Evolutionary conservation across 495 filamentous ascomycete species (phyloP).

Genomic region (Aspergillus conjunctus): DNA sequence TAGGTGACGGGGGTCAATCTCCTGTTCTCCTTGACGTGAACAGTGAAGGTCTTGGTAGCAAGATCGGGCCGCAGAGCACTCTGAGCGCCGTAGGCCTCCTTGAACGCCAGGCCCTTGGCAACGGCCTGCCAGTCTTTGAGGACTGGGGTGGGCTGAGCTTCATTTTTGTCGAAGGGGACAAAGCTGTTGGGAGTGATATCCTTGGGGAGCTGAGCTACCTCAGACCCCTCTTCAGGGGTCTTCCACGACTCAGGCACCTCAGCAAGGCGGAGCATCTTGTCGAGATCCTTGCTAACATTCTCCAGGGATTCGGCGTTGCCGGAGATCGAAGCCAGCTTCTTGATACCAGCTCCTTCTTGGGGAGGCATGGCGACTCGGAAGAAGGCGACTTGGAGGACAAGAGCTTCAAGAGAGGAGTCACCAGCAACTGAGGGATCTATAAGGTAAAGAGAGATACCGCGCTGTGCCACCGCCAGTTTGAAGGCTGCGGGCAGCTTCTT

Average conservation of each 20-base stretch:
- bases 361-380: constrained; percentile 68
- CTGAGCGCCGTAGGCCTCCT: constrained; percentile 84
- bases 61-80: constrained; percentile 80
- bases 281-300: constrained; percentile 65
- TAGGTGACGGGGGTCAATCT: constrained; percentile 85
- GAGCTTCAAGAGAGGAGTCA: constrained; percentile 59
- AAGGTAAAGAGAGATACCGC: constrained; percentile 67
- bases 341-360: constrained; percentile 48
- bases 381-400: constrained; percentile 77
- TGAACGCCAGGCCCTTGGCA: constrained; percentile 88
- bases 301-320: constrained; percentile 57
- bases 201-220: constrained; percentile 53
- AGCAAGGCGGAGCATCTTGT: constrained; percentile 67
- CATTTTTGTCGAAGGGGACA: constrained; percentile 73
- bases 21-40: constrained; percentile 93
- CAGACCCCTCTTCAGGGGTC: constrained; percentile 60
- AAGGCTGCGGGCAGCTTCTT: constrained; percentile 75
- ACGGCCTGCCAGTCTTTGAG: constrained; percentile 77
- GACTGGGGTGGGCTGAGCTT: constrained; percentile 63
- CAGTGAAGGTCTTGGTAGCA: constrained; percentile 78
- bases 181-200: constrained; percentile 79
- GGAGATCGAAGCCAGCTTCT: constrained; percentile 61
- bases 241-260: constrained; percentile 80
- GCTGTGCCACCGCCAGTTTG: constrained; percentile 66
- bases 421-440: constrained; percentile 67